Evolutionary conservation across 2,329 filamentous ascomycete genomes (phyloP), one percentile per base, ranked within the genome.

Genomic region (Fusarium multiceps): DNA sequence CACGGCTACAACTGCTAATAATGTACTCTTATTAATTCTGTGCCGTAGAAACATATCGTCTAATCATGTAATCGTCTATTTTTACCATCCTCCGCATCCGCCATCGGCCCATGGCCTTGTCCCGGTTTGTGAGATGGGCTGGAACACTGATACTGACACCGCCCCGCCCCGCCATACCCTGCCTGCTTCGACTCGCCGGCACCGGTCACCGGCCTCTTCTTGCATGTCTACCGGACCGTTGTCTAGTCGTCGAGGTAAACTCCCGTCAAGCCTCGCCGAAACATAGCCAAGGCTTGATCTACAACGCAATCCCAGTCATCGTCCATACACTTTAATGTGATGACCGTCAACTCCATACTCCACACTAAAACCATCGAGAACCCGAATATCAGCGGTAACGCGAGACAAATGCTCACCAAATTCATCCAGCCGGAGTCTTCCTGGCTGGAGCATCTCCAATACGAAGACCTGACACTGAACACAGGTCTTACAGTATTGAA

Each of bases 401-500:
- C 72, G 49, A 80, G 58, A 32, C 72, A 59, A 23, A 78, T 57
- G 25, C 73, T 62, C 16, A 72, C 51, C 34, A 62, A 69, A 49
- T 79, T 76, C 46, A 55, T 49, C 63, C 74, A 64, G 3, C 72
- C 76, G 32, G 64, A 56, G 45, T 76, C 59, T 21, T 73, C 56
- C 34, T 59, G 73, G 18, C 63, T 66, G 27, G 74, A 69, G 40
- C 74, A 66, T 55, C 68, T 57, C 78, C 81, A 80, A 56, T 80
- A 74, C 32, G 77, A 72, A 28, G 82, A 83, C 4, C 75, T 68
- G 10, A 70, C 66, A 69, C 82, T 72, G 60, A 84, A 81, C 14
- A 83, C 80, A 4, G 82, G 82, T 50, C 71, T 71, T 18, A 83
- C 76, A 14, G 79, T 63, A 42, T 57, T 61, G 80, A 76, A 82